Evolutionary conservation across 192 early-diverging fungal species (phyloP).

Genomic region (Backusella psychrophila): DNA sequence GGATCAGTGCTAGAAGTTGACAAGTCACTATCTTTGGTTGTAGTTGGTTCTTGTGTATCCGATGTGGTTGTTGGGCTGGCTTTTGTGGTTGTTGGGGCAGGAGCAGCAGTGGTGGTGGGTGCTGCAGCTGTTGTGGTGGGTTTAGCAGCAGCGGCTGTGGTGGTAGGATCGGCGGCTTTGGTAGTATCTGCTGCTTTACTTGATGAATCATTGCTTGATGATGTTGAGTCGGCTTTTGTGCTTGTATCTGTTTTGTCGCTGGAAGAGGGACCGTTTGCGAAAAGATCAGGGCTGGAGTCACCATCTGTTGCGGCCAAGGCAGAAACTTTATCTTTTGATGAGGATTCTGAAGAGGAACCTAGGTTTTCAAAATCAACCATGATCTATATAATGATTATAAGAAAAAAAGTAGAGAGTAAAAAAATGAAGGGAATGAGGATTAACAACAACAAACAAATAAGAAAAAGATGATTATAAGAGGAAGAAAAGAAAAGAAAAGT

Average conservation of each 20-base stretch:
- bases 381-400: background rate
- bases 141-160: background rate
- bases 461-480: background rate
- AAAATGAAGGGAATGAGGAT: background rate
- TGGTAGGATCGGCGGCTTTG: background rate
- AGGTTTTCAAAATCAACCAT: background rate
- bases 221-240: background rate
- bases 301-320: background rate
- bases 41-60: background rate
- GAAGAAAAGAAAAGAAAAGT: background rate
- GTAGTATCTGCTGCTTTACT: background rate
- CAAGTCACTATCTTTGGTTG: background rate
- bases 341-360: background rate
- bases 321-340: background rate
- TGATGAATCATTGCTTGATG: background rate
- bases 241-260: background rate
- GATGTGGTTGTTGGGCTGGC: background rate
- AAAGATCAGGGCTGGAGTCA: background rate
- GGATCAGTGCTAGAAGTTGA: background rate
- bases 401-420: background rate
- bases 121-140: background rate
- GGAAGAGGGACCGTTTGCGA: background rate
- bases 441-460: background rate
- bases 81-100: background rate
- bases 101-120: background rate